Percentiles rank a stretch among this genome's conserved stretches.
These are phyloP conservation scores for Cyclocybe cylindracea DNA, from an alignment of 768 basidiomycete genomes.

Conservation along the genomic window DNA sequence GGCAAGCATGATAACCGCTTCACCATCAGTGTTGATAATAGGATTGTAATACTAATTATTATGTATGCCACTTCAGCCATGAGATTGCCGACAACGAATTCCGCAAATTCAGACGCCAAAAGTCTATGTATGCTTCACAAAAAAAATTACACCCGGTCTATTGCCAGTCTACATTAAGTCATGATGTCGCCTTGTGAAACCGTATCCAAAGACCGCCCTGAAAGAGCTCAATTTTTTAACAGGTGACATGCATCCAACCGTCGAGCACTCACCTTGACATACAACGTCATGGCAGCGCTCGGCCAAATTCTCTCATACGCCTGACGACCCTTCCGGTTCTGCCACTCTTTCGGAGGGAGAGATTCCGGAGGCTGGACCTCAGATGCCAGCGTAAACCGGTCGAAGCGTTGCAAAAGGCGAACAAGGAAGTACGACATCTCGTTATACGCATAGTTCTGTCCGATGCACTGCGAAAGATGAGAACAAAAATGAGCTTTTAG, in stretches of 20 bases:
- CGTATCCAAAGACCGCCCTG: conserved; percentile 65
- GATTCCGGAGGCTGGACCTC: conserved; percentile 65
- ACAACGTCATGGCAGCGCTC: conserved; percentile 62
- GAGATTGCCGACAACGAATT: too few relatives aligned
- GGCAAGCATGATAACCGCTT: conserved; percentile 94
- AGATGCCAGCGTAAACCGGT: conserved; percentile 56
- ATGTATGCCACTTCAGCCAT: too few relatives aligned
- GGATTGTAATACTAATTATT: too few relatives aligned
- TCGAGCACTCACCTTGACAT: conserved; percentile 55
- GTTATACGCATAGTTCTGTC: conserved; percentile 76
- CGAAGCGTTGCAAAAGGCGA: conserved; percentile 64
- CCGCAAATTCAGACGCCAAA: too few relatives aligned
- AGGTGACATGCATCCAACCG: background rate
- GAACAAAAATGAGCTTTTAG: background rate
- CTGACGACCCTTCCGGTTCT: conserved; percentile 47
- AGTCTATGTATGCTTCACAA: too few relatives aligned
- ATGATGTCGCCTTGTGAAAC: conserved; percentile 32
- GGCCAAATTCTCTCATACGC: conserved; percentile 62
- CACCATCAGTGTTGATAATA: conserved; percentile 57
- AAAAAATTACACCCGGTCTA: background rate
- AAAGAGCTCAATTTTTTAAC: conserved; percentile 1
- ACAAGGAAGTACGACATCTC: conserved; percentile 75
- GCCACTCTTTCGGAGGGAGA: conserved; percentile 64
- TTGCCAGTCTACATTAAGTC: background rate
- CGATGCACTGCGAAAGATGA: conserved; percentile 51